Evolutionary conservation across 2,329 filamentous ascomycete genomes (phyloP).

Genomic region (Calonectria hongkongensis): DNA sequence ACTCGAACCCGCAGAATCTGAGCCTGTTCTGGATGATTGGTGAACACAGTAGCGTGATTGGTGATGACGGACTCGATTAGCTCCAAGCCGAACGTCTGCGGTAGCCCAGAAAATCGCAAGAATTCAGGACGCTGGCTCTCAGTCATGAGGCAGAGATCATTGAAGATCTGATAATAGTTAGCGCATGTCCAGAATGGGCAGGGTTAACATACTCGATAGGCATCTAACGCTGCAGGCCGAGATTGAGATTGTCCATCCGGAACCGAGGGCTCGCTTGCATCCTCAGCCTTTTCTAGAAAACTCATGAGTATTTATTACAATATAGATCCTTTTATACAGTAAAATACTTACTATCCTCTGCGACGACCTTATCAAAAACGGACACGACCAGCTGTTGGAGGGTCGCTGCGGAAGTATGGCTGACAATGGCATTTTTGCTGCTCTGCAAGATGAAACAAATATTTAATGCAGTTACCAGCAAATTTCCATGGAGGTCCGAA

Average conservation of each 20-base stretch:
- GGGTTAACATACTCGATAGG: slow-evolving; percentile 76
- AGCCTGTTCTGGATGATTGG: slow-evolving; percentile 85
- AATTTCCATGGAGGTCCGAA: slow-evolving; percentile 84
- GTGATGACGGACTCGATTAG: slow-evolving; percentile 93
- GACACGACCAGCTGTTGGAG: slow-evolving; percentile 94
- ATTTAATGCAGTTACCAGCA: slow-evolving; percentile 88
- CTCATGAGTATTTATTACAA: slow-evolving; percentile 42
- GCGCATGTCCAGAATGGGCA: background rate
- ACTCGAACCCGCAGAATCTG: slow-evolving; percentile 85
- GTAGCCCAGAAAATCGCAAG: slow-evolving; percentile 84
- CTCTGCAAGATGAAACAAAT: slow-evolving; percentile 94
- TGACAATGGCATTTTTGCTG: slow-evolving; percentile 94
- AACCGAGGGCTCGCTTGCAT: slow-evolving; percentile 80
- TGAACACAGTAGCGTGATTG: slow-evolving; percentile 88
- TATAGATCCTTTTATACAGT: too few species aligned
- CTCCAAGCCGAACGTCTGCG: slow-evolving; percentile 90
- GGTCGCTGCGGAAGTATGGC: slow-evolving; percentile 97
- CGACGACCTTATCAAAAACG: slow-evolving; percentile 92
- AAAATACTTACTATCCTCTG: slow-evolving; percentile 81
- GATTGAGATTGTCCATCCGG: slow-evolving; percentile 80
- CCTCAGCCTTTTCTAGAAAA: slow-evolving; percentile 63
- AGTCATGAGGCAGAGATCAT: slow-evolving; percentile 91
- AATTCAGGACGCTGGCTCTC: slow-evolving; percentile 90
- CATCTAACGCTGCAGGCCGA: slow-evolving; percentile 87
- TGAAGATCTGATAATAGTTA: slow-evolving; percentile 78